phyloP scores from a whole-genome alignment of 2,329 filamentous ascomycete species.

The Albifimbria verrucaria region DNA sequence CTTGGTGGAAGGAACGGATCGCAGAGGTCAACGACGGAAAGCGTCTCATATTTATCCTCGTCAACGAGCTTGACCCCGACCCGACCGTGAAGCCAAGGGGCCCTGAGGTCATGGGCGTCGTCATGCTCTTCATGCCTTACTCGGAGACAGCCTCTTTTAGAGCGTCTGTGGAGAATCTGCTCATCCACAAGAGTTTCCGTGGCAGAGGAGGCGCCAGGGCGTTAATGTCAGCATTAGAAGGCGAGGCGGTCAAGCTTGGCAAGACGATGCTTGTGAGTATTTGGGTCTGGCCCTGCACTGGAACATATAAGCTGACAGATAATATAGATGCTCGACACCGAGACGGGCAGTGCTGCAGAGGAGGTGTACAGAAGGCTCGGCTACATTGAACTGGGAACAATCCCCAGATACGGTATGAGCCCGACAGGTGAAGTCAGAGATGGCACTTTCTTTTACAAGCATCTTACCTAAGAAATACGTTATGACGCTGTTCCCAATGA shows the following conservation, averaged over 20 bases:
- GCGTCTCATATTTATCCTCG: conserved; percentile 51
- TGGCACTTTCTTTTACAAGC: conserved; percentile 58
- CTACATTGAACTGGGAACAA: conserved; percentile 51
- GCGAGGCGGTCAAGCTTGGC: conserved; percentile 45
- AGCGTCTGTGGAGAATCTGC: conserved; percentile 53
- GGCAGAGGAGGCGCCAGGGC: conserved; percentile 47
- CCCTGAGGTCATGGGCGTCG: conserved; percentile 50
- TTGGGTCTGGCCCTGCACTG: background rate
- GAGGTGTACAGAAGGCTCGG: conserved; percentile 52
- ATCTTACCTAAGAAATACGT: too few species aligned
- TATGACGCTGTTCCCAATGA: too few species aligned
- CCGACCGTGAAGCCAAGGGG: conserved; percentile 33
- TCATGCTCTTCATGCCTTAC: conserved; percentile 49
- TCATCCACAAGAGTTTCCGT: conserved; percentile 51
- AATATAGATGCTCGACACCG: conserved; percentile 49
- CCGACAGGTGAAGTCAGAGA: conserved; percentile 46
- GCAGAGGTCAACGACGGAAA: conserved; percentile 41
- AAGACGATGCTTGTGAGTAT: conserved; percentile 50
- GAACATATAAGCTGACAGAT: background rate
- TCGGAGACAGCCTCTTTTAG: conserved; percentile 56
- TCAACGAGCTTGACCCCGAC: conserved; percentile 32
- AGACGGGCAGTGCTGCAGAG: conserved; percentile 50
- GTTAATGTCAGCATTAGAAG: conserved; percentile 53
- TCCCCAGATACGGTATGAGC: conserved; percentile 51
- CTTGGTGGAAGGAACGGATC: conserved; percentile 54